Percentiles rank a stretch among this genome's conserved stretches.
Evolutionary conservation across 768 basidiomycete genomes (phyloP).

Genomic region (Melanogaster broomeanus): DNA sequence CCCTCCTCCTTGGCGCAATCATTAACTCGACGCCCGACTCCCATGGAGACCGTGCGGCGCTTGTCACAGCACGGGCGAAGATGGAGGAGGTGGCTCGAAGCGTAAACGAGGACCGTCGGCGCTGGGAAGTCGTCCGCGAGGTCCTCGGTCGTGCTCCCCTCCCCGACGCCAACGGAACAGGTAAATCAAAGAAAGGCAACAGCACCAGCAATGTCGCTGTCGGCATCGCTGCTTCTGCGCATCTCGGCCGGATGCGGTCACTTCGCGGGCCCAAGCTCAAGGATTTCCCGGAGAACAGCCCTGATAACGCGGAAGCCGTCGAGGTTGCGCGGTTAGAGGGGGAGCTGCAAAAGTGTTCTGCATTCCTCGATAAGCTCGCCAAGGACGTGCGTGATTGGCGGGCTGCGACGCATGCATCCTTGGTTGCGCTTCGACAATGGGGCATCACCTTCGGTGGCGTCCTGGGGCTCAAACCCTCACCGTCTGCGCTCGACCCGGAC

Average conservation of each 20-base stretch:
- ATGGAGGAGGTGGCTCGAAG: constrained; percentile 75
- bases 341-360: constrained; percentile 57
- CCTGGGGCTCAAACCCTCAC: constrained; percentile 55
- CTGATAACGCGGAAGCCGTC: constrained; percentile 44
- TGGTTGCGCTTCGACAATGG: constrained; percentile 59
- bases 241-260: constrained; percentile 61
- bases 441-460: constrained; percentile 65
- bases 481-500: constrained; percentile 19
- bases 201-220: constrained; percentile 41
- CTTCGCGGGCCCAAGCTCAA: constrained; percentile 39
- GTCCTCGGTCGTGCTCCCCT: constrained; percentile 51
- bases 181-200: constrained; percentile 41
- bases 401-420: constrained; percentile 47
- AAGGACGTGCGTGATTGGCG: constrained; percentile 67
- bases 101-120: constrained; percentile 76
- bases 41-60: constrained; percentile 58
- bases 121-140: constrained; percentile 78
- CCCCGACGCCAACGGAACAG: constrained; percentile 38
- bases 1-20: constrained; percentile 77
- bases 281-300: constrained; percentile 24
- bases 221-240: constrained; percentile 56
- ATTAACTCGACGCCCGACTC: constrained; percentile 70
- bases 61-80: constrained; percentile 33
- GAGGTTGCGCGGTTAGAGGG: constrained; percentile 56
- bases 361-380: constrained; percentile 62